Conservation (phyloP, 202 grass and related monocot species). For the Eragrostis tef region DNA sequence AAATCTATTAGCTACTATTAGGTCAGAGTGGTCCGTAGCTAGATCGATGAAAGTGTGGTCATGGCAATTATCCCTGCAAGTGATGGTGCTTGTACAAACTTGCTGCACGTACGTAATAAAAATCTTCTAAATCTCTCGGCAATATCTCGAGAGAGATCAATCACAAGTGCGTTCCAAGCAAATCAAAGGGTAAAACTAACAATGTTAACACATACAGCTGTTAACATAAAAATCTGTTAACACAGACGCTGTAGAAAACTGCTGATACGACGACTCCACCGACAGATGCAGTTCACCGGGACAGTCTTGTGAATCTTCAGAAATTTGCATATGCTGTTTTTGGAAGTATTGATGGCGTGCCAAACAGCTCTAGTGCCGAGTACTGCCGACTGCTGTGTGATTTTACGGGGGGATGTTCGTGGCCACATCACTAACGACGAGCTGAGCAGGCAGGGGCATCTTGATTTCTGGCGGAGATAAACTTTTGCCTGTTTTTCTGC, state of each 20-base stretch:
- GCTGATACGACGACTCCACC: slow-evolving; percentile 18
- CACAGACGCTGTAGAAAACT: background rate
- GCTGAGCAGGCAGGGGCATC: slow-evolving; percentile 1
- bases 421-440: slow-evolving; percentile 38
- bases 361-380: background rate
- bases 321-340: background rate
- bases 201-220: background rate
- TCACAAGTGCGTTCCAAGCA: background rate
- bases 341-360: slow-evolving; percentile 6
- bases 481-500: slow-evolving; percentile 41
- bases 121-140: background rate
- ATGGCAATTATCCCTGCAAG: slow-evolving; percentile 9
- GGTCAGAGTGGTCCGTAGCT: background rate
- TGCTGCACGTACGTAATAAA: background rate
- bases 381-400: background rate
- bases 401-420: slow-evolving; percentile 1
- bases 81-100: background rate
- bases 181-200: background rate
- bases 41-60: background rate
- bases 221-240: background rate
- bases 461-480: slow-evolving; percentile 41
- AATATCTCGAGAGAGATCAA: background rate
- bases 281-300: slow-evolving; percentile 9
- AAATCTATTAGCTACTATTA: background rate
- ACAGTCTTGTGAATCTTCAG: background rate